These are phyloP conservation scores for Coniochaeta sp. DNA, from an alignment of 2,329 filamentous ascomycete genomes.

Conservation along the genomic window DNA sequence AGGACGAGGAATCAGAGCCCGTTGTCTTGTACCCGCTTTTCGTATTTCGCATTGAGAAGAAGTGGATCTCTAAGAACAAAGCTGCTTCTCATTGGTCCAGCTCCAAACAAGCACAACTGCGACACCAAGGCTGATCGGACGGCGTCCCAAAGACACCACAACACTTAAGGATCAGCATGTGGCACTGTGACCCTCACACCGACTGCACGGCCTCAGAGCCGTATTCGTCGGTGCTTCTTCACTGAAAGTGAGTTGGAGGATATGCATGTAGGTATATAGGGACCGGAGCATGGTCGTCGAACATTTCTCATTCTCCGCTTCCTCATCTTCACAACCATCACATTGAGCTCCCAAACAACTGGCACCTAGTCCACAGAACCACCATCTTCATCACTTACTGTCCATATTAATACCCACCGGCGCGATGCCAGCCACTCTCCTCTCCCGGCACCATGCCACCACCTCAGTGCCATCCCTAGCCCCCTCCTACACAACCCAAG, in stretches of 20 bases:
- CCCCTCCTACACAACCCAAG: conserved; percentile 2
- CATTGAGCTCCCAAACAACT: neutral
- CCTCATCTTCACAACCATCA: neutral
- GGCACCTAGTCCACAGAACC: neutral
- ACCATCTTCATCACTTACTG: neutral
- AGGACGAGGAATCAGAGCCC: neutral
- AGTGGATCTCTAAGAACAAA: neutral
- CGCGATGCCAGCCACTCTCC: neutral
- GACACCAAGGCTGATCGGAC: neutral
- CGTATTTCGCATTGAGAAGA: conserved; percentile 14
- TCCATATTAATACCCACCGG: neutral
- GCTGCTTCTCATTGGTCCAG: neutral
- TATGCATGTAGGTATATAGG: neutral
- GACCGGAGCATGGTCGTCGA: neutral
- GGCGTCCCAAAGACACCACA: neutral
- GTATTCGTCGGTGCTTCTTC: neutral
- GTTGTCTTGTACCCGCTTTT: conserved; percentile 6
- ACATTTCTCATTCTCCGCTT: neutral
- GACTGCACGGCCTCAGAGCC: neutral
- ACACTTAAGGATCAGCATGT: neutral
- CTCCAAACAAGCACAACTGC: neutral
- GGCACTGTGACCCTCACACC: neutral
- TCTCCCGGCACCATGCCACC: neutral
- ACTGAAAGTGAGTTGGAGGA: neutral
- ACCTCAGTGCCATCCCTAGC: neutral